Conservation (phyloP, 495 filamentous ascomycete species). For the Penicillium desertorum region DNA sequence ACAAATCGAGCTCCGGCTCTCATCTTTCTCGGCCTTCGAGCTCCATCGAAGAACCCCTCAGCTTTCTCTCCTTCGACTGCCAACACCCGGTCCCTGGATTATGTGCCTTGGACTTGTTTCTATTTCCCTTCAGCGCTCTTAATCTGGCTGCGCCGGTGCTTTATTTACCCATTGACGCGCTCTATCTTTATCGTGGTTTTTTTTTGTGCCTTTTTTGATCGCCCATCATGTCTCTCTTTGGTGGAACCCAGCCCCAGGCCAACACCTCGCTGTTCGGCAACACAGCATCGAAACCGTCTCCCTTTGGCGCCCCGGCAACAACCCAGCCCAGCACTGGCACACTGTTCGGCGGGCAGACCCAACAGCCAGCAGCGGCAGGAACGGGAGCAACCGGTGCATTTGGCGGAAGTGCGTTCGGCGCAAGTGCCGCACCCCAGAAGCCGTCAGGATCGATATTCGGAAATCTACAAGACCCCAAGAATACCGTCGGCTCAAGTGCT, state of each 20-base stretch:
- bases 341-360: conserved; percentile 35
- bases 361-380: conserved; percentile 21
- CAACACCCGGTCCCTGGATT: conserved; percentile 9
- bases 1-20: conserved; percentile 29
- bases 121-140: not conserved
- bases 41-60: conserved; percentile 25
- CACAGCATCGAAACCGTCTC: conserved; percentile 36
- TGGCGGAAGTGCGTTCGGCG: conserved; percentile 31
- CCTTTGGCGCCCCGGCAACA: conserved; percentile 35
- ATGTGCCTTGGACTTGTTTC: conserved; percentile 16
- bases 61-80: conserved; percentile 18
- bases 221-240: conserved; percentile 46
- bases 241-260: conserved; percentile 30
- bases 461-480: conserved; percentile 36
- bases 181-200: conserved; percentile 18
- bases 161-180: conserved; percentile 1
- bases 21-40: conserved; percentile 24
- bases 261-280: conserved; percentile 34
- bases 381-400: conserved; percentile 29
- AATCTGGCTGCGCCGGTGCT: not conserved
- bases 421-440: conserved; percentile 27
- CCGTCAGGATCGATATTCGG: conserved; percentile 40
- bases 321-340: conserved; percentile 23
- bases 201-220: conserved; percentile 22
- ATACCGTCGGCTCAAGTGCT: conserved; percentile 26